Conservation (phyloP, 495 filamentous ascomycete species). For the Penicillium salamii region DNA sequence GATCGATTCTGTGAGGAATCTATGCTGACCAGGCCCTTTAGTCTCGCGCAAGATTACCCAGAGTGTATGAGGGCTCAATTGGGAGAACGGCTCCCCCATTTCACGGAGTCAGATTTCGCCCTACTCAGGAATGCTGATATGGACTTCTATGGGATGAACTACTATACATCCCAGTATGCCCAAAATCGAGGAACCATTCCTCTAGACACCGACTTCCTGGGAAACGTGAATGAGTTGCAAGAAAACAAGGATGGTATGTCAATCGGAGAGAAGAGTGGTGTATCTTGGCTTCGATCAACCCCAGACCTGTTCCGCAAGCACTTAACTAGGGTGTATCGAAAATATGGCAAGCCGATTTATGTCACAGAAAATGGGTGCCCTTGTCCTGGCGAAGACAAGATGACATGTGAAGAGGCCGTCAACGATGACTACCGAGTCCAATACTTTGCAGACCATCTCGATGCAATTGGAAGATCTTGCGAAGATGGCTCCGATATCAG, state of each 20-base stretch:
- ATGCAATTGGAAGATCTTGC: conserved; percentile 57
- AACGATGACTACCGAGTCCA: conserved; percentile 65
- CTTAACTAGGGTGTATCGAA: conserved; percentile 65
- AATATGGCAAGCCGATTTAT: conserved; percentile 67
- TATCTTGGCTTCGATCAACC: conserved; percentile 63
- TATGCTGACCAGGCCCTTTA: conserved; percentile 7
- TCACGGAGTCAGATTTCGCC: conserved; percentile 55
- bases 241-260: conserved; percentile 57
- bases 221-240: conserved; percentile 60
- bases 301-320: conserved; percentile 63
- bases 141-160: conserved; percentile 77
- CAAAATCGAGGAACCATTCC: conserved; percentile 35
- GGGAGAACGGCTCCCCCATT: conserved; percentile 61
- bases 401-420: conserved; percentile 53
- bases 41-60: conserved; percentile 62
- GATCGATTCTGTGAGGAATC: not conserved
- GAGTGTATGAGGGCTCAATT: conserved; percentile 64
- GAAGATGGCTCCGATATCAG: conserved; percentile 63
- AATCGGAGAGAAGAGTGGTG: conserved; percentile 66
- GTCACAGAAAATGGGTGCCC: conserved; percentile 74
- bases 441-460: conserved; percentile 66
- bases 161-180: conserved; percentile 73
- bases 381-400: conserved; percentile 64
- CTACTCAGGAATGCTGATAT: conserved; percentile 55
- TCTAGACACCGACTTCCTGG: conserved; percentile 55